Percentiles rank a stretch among this genome's conserved stretches.
Evolutionary conservation across 2,329 filamentous ascomycete genomes (phyloP).

Genomic region (Corinectria fuckeliana): DNA sequence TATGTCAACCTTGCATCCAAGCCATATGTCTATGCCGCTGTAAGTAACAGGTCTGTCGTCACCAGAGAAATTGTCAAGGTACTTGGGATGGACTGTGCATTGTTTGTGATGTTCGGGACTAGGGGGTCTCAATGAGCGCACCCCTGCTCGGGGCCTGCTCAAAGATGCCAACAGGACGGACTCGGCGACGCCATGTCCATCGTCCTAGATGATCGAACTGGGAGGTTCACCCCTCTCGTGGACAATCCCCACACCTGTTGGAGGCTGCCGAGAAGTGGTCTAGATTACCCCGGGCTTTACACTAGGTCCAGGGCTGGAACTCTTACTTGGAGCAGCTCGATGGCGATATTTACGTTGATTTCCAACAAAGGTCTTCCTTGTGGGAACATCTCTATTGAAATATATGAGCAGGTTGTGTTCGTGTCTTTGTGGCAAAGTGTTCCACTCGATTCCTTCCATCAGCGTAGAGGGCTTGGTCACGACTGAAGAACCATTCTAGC

Average conservation of each 20-base stretch:
- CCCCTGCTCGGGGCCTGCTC: slow-evolving; percentile 5
- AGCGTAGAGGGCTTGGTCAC: too few relatives aligned
- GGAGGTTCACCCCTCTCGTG: not conserved
- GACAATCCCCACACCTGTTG: not conserved
- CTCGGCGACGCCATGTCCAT: not conserved
- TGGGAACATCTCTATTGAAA: not conserved
- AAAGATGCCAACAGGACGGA: not conserved
- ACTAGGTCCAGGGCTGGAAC: not conserved
- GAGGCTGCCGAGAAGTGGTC: not conserved
- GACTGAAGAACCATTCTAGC: too few relatives aligned
- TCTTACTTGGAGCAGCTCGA: not conserved
- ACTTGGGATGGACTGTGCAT: too few relatives aligned
- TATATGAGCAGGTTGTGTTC: too few relatives aligned
- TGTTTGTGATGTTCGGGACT: not conserved
- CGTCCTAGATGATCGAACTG: not conserved
- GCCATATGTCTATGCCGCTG: too few relatives aligned
- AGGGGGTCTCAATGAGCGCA: not conserved
- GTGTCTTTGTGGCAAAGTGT: too few relatives aligned
- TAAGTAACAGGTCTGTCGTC: too few relatives aligned
- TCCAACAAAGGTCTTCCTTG: too few relatives aligned
- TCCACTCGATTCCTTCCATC: too few relatives aligned
- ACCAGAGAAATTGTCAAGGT: too few relatives aligned
- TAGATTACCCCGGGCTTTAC: not conserved
- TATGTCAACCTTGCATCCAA: not conserved
- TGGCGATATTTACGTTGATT: too few relatives aligned